Conservation (phyloP, 1,284 basidiomycete genomes). For the Leccinum pseudoinsigne region DNA sequence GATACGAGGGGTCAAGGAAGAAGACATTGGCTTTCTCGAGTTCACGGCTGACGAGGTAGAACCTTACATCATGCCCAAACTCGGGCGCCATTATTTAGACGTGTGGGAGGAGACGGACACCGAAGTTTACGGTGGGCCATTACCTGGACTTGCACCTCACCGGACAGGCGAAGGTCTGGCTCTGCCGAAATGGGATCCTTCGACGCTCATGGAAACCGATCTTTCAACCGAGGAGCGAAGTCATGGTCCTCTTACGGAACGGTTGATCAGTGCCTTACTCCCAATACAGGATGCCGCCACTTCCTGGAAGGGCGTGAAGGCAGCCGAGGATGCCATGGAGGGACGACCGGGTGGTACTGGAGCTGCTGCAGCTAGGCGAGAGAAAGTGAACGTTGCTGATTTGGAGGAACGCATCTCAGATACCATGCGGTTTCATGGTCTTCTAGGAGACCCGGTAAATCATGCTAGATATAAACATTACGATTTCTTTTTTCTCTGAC, state of each 20-base stretch:
- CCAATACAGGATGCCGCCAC: constrained; percentile 57
- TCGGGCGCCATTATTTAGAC: constrained; percentile 88
- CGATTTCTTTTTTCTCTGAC: constrained; percentile 14
- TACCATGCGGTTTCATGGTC: constrained; percentile 69
- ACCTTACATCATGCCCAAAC: constrained; percentile 81
- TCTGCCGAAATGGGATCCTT: constrained; percentile 65
- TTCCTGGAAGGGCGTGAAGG: constrained; percentile 76
- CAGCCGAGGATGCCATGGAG: constrained; percentile 81
- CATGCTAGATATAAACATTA: constrained; percentile 9
- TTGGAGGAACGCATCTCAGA: constrained; percentile 69
- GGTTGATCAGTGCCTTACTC: constrained; percentile 77
- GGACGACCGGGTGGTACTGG: constrained; percentile 72
- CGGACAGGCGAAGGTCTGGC: constrained; percentile 27
- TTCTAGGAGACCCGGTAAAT: constrained; percentile 58
- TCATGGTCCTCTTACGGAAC: constrained; percentile 78
- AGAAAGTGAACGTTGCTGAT: constrained; percentile 71
- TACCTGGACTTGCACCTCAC: constrained; percentile 40
- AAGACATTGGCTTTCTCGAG: constrained; percentile 88
- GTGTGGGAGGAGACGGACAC: constrained; percentile 92
- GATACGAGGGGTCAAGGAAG: constrained; percentile 83
- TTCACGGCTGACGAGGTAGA: constrained; percentile 87
- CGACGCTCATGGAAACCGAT: constrained; percentile 64
- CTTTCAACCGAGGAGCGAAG: constrained; percentile 68
- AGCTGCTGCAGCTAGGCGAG: constrained; percentile 67
- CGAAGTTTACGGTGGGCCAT: constrained; percentile 45